These are phyloP conservation scores for Didymellaceae sp. DNA, from an alignment of 2,329 filamentous ascomycete species.

Conservation along the genomic window DNA sequence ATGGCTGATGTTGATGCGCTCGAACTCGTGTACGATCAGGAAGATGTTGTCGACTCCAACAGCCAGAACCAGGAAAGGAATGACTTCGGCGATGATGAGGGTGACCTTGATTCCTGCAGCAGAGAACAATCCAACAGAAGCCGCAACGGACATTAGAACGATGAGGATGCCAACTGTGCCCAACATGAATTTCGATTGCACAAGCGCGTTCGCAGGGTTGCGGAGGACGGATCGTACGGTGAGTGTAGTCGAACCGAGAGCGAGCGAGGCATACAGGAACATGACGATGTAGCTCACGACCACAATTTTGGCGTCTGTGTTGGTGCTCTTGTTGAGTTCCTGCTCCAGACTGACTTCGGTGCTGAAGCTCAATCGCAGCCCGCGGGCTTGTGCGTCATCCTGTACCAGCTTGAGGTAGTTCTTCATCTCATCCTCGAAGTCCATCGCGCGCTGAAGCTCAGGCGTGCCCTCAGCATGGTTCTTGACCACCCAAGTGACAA, in stretches of 20 bases:
- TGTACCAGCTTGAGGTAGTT: slow-evolving; percentile 78
- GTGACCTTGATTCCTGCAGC: slow-evolving; percentile 92
- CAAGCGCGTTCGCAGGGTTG: slow-evolving; percentile 83
- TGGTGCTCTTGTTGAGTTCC: slow-evolving; percentile 96
- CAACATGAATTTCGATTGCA: slow-evolving; percentile 95
- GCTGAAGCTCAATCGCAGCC: slow-evolving; percentile 88
- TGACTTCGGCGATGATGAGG: slow-evolving; percentile 97
- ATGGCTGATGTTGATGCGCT: slow-evolving; percentile 89
- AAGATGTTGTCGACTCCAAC: slow-evolving; percentile 99
- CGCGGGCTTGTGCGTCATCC: slow-evolving; percentile 76
- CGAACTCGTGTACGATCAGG: slow-evolving; percentile 96
- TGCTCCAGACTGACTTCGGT: slow-evolving; percentile 95
- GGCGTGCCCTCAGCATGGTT: slow-evolving; percentile 79
- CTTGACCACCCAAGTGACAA: slow-evolving; percentile 93
- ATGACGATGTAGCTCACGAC: slow-evolving; percentile 97
- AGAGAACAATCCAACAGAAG: slow-evolving; percentile 93
- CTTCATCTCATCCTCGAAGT: slow-evolving; percentile 86
- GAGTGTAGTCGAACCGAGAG: slow-evolving; percentile 85
- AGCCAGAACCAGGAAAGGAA: slow-evolving; percentile 94
- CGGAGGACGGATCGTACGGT: slow-evolving; percentile 77
- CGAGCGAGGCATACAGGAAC: slow-evolving; percentile 96
- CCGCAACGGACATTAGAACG: slow-evolving; percentile 95
- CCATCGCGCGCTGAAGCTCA: slow-evolving; percentile 75
- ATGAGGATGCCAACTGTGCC: slow-evolving; percentile 95
- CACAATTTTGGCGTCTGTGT: slow-evolving; percentile 96